Base-by-base conservation (phyloP, 2,329 filamentous ascomycete species). In the Fusarium sp. region DNA sequence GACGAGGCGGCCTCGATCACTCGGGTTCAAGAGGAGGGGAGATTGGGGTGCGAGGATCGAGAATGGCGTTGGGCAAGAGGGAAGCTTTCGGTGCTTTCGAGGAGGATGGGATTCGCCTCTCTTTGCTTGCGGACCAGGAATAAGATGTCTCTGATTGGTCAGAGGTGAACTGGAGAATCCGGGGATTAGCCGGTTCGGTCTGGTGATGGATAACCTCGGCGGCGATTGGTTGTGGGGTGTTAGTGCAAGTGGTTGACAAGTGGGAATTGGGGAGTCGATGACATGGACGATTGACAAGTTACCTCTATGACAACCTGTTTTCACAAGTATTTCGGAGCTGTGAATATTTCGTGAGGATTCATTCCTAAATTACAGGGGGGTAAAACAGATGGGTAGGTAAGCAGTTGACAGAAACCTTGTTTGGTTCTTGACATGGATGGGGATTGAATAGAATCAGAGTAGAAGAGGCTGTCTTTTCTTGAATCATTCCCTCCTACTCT, bases 101-200 rank as follows among this genome's bases (percentile, higher is more conserved):
- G 70, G 72, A 72, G 72, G 43, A 68, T 48, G 37, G 43, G 59
- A 76, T 82, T 80, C 78, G 80, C 80, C 79, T 79, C 79, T 79
- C 77, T 75, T 67, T 68, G 73, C 68, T 74, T 75, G 68, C 54
- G 52, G 72, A 66, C 70, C 66, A 64, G 69, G 79, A 81, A 81
- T 81, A 73, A 74, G 70, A 61, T 65, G 54, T n/a, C 58, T 54
- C 54, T 82, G 80, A 82, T 82, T 82, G 81, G 81, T 54, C 68
- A 67, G 23, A 6, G 16, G 18, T 18, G 10, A 25, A 6, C n/a
- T 14, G 34, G 14, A 16, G 14, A 59, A 58, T 32, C 76, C 81
- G 80, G 72, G 58, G 77, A 76, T 82, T 82, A 82, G 70, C 81
- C 81, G 80, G 80, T 16, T 7, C 35, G 11, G 23, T 32, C 52